These are phyloP conservation scores for Metschnikowia kofuensis DNA, from an alignment of 805 yeast species.

Conservation along the genomic window DNA sequence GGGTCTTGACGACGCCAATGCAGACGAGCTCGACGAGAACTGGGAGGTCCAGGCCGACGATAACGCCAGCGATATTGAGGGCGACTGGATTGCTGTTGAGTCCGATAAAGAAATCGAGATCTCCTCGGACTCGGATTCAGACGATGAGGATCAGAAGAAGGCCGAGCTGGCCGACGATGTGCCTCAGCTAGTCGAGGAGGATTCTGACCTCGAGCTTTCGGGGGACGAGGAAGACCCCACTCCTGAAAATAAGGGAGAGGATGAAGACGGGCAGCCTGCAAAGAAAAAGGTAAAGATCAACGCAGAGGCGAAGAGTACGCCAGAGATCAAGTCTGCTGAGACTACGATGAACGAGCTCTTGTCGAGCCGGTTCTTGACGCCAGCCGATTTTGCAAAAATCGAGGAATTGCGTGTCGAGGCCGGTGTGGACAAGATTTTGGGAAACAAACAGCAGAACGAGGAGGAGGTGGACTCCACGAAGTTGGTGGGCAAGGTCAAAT, in stretches of 20 bases:
- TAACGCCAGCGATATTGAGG: conserved; percentile 62
- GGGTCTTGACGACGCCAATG: conserved; percentile 48
- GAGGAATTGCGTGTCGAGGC: conserved; percentile 84
- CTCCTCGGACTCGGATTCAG: conserved; percentile 37
- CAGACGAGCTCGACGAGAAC: conserved; percentile 50
- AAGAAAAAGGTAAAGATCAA: conserved; percentile 29
- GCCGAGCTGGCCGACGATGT: conserved; percentile 30
- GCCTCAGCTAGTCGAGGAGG: conserved; percentile 34
- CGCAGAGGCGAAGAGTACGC: conserved; percentile 15
- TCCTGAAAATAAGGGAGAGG: too few species aligned
- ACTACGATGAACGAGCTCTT: conserved; percentile 51
- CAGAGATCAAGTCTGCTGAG: conserved; percentile 18
- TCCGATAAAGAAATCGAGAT: conserved; percentile 73
- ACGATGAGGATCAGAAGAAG: conserved; percentile 31
- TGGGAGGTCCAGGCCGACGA: conserved; percentile 58
- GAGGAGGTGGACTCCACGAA: conserved; percentile 79
- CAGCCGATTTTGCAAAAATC: conserved; percentile 95
- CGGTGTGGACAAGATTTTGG: conserved; percentile 78
- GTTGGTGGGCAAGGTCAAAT: conserved; percentile 74
- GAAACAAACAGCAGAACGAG: conserved; percentile 59
- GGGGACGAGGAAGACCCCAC: conserved; percentile 29
- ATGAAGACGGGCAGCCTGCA: conserved; percentile 27
- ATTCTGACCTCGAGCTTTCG: conserved; percentile 20
- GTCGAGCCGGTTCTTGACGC: conserved; percentile 81
- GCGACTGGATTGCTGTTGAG: conserved; percentile 89